Base-by-base conservation (phyloP, 1,284 basidiomycete genomes). In the Uromyces viciae-fabae region DNA sequence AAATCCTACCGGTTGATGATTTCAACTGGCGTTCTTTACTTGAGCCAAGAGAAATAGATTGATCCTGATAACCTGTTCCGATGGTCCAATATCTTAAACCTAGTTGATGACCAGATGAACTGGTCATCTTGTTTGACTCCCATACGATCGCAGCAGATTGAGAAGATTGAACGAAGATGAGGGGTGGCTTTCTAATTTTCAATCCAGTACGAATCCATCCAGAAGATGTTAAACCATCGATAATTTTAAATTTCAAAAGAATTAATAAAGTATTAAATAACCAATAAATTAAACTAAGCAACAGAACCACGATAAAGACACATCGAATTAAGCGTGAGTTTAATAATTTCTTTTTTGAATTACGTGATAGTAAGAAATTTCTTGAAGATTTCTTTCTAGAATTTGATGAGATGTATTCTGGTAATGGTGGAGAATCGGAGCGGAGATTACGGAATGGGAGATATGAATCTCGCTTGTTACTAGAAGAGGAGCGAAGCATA, bases 201-300 rank as follows among this genome's bases (percentile, higher is more conserved):
- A 83, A 83, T 1, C 76, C 25, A 52, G 58, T 3, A 5, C 69
- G 78, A 19, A 82, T 72, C 82, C 82, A 83, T 0, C 66, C 74
- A 11, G 81, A 58, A 28, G 76, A 75, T 62, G 82, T 81, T 0
- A 82, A 77, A 5, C 58, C 52, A 52, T 84, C 83, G 33, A 56
- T 17, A 17, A 83, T 62, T 78, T 84, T 84, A 82, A 83, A 84
- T 25, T 76, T 66, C 2, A 78, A 38, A 17, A 84, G 74, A 46
- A 82, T 73, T 49, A 83, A 54, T 11, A 46, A 56, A 11, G 77
- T 75, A 17, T 62, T 60, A 11, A 68, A 36, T 9, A 31, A 19
- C 74, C 74, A 75, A 31, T 62, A 46, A 38, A 62, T 1, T 2
- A 62, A 25, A 14, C 43, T 17, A 22, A 75, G 38, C 3, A 74